These are phyloP conservation scores for Debaryomyces subglobosus DNA, from an alignment of 1,139 yeast genomes.

Conservation along the genomic window DNA sequence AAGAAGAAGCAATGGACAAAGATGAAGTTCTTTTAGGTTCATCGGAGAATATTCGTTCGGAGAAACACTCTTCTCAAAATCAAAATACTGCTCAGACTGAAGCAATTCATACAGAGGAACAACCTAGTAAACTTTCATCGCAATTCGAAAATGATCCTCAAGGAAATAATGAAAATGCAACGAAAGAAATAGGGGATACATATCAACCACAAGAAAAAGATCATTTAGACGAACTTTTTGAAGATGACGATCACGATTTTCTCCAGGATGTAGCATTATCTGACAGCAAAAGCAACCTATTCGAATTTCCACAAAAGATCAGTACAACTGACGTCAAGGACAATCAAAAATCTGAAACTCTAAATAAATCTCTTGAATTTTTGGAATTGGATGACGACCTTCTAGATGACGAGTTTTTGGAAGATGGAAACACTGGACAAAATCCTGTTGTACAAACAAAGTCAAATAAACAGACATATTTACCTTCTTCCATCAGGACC, in stretches of 20 bases:
- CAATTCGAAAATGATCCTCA: neutral
- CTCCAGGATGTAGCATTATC: neutral
- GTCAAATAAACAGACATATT: constrained; percentile 1
- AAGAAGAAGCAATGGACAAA: neutral
- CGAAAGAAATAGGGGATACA: neutral
- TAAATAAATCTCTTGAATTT: constrained; percentile 29
- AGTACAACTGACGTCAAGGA: neutral
- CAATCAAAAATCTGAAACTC: neutral
- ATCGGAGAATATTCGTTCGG: neutral
- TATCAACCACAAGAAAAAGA: neutral
- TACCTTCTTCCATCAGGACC: neutral
- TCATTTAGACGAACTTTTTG: neutral
- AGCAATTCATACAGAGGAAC: no score
- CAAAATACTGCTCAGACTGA: neutral
- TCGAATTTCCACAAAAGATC: neutral
- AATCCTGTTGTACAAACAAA: neutral
- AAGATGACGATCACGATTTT: neutral
- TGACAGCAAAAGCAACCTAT: neutral
- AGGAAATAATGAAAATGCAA: neutral
- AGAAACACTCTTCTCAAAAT: neutral
- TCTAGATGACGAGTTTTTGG: constrained; percentile 33
- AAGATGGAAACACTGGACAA: constrained; percentile 22
- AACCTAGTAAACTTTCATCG: neutral
- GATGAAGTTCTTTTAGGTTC: neutral
- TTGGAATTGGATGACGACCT: constrained; percentile 53